Evolutionary conservation across 2,329 filamentous ascomycete genomes (phyloP), one percentile per base, ranked within the genome.

Genomic region (Cladophialophora carrionii): DNA sequence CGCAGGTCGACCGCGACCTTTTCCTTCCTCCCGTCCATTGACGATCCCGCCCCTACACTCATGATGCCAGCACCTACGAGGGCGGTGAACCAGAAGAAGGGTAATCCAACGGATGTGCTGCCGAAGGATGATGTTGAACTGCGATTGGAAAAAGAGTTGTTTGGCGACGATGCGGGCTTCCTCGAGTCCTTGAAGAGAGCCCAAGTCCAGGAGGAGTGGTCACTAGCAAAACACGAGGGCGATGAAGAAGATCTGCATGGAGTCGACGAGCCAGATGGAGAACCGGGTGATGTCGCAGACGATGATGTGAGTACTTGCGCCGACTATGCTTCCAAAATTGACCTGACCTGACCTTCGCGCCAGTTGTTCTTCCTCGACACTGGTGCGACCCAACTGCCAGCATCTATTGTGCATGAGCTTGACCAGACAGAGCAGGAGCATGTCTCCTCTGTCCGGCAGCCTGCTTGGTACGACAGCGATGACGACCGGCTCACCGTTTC

Each of bases 391-490:
- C 77, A 78, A 24, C 71, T 74, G 41, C 73, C 75, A 52, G 46
- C 62, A 5, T 68, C 68, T 17, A 46, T 62, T 24, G 63, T 76
- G n/a, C 69, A 79, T 70, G 74, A 78, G 55, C 75, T 78, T 62
- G 75, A 77, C 53, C 75, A 76, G 4, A 77, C 78, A 41, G 74
- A 75, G 70, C n/a, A 74, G 73, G 10, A 22, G n/a, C 49, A 64
- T n/a, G 12, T 10, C 17, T 34, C 41, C 20, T 17, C 24, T 6
- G 22, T 20, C 4, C 43, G 53, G 74, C 77, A 24, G 79, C 83
- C 88, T 2, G 90, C 87, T 1, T 99, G 95, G 95, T 88, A 93
- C 71, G 95, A 99, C 76, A 98, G 93, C 77, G 95, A 99, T 73
- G 95, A 99, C 74, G 95, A 98, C 74, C 86, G 91, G 61, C 81